Percentiles rank a stretch among this genome's conserved stretches.
phyloP scores from a whole-genome alignment of 306 rosid species.

The Acmispon strigosus region DNA sequence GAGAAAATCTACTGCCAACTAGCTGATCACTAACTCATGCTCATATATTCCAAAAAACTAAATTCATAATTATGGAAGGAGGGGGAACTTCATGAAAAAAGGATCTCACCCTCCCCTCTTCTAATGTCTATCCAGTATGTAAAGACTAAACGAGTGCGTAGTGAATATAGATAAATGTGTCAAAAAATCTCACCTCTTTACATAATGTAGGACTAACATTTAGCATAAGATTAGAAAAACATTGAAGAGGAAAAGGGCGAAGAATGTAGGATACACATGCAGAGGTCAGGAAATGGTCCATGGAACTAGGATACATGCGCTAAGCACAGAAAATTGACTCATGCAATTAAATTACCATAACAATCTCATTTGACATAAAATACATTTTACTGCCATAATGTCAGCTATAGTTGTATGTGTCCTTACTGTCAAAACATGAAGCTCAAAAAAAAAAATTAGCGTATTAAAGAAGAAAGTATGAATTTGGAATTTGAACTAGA shows the following conservation, averaged over 20 bases:
- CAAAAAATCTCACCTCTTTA: background rate
- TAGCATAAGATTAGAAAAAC: background rate
- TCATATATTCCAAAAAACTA: background rate
- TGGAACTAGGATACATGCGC: slow-evolving; percentile 7
- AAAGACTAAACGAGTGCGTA: background rate
- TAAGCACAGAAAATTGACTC: background rate
- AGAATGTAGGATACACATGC: background rate
- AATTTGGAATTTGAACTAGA: slow-evolving; percentile 4
- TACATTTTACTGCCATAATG: background rate
- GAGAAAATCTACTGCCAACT: background rate
- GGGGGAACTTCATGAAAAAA: background rate
- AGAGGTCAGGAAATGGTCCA: background rate
- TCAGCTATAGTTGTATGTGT: background rate
- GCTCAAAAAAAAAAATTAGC: background rate
- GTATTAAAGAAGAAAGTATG: background rate
- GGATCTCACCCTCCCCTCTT: background rate
- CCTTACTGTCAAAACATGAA: slow-evolving; percentile 2
- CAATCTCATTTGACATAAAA: background rate
- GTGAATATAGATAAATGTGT: background rate
- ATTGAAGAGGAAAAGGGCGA: background rate
- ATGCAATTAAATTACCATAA: background rate
- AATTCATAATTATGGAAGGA: background rate
- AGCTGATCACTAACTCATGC: background rate
- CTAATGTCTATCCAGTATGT: background rate
- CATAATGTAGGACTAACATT: background rate